Evolutionary conservation across 192 early-diverging fungal species (phyloP).

Genomic region (Obelidium mucronatum): DNA sequence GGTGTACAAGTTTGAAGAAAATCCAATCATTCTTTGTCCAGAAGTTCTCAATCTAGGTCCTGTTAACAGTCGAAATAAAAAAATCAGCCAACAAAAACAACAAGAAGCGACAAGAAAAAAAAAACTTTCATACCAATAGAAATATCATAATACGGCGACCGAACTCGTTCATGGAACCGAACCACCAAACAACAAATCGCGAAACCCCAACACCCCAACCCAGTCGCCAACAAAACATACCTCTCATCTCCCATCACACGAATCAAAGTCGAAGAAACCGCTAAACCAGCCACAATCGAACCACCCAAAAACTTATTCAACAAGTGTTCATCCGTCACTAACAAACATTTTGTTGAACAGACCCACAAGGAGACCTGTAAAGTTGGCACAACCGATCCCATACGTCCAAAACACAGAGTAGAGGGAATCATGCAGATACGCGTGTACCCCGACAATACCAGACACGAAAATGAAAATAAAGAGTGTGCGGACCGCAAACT

Average conservation of each 20-base stretch:
- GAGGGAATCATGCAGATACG: not conserved
- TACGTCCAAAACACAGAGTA: slow-evolving; percentile 1
- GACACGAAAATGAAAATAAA: not conserved
- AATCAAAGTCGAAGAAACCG: slow-evolving; percentile 14
- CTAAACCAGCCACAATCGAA: slow-evolving; percentile 33
- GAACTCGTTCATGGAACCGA: too few relatives aligned
- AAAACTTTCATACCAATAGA: slow-evolving; percentile 43
- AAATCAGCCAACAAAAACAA: slow-evolving; percentile 3
- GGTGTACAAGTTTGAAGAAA: not conserved
- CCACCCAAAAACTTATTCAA: slow-evolving; percentile 35
- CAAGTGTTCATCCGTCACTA: slow-evolving; percentile 28
- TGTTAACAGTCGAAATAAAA: slow-evolving; percentile 35
- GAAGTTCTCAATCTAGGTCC: slow-evolving; percentile 43
- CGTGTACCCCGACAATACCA: not conserved
- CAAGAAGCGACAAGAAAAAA: too few relatives aligned
- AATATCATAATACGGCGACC: slow-evolving; percentile 42
- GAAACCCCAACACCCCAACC: too few relatives aligned
- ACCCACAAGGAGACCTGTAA: slow-evolving; percentile 27
- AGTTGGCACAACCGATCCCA: not conserved
- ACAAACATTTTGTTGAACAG: slow-evolving; percentile 58
- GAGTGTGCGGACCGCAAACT: not conserved
- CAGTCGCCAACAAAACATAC: too few relatives aligned
- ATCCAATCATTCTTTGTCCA: slow-evolving; percentile 44
- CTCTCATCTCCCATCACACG: slow-evolving; percentile 29
- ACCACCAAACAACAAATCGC: too few relatives aligned